phyloP scores from a whole-genome alignment of 805 yeast genomes.

The Metschnikowia borealis region DNA sequence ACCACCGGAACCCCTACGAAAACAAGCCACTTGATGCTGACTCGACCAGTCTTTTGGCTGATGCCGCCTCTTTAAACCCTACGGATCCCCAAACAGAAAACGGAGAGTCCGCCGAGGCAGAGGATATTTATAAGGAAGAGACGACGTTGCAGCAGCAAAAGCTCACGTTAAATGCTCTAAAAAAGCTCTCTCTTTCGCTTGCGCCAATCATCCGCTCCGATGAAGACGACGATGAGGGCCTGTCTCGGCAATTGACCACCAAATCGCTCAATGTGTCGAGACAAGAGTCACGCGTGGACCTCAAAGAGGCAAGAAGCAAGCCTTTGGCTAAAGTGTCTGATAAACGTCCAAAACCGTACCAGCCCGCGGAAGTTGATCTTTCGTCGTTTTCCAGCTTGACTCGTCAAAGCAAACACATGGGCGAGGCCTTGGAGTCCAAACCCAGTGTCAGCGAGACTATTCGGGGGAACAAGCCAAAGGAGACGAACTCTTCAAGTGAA shows the following conservation, averaged over 20 bases:
- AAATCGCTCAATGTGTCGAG: conserved; percentile 10
- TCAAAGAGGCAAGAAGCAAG: neutral
- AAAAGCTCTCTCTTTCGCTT: conserved; percentile 40
- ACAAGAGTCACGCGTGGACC: neutral
- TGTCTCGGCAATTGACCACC: conserved; percentile 13
- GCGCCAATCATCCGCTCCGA: conserved; percentile 33
- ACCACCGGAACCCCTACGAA: conserved; percentile 14
- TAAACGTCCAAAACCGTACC: conserved; percentile 31
- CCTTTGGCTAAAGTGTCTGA: conserved; percentile 2
- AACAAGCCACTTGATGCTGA: conserved; percentile 2
- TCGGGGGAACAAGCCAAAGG: neutral
- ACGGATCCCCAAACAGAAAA: neutral
- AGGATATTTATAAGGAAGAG: conserved; percentile 31
- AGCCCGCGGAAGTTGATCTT: conserved; percentile 45
- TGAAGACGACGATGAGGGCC: conserved; percentile 17
- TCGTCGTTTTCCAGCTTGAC: conserved; percentile 43
- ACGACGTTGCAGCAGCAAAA: conserved; percentile 39
- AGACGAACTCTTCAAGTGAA: neutral
- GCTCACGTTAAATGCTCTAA: conserved; percentile 40
- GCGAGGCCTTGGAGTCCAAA: neutral
- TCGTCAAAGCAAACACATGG: conserved; percentile 28
- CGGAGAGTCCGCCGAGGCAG: conserved; percentile 13
- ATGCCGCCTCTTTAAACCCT: neutral
- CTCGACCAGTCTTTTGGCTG: neutral
- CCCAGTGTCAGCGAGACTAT: neutral